Evolutionary conservation across 768 basidiomycete genomes (phyloP).

Genomic region (Leccinum arenicola): DNA sequence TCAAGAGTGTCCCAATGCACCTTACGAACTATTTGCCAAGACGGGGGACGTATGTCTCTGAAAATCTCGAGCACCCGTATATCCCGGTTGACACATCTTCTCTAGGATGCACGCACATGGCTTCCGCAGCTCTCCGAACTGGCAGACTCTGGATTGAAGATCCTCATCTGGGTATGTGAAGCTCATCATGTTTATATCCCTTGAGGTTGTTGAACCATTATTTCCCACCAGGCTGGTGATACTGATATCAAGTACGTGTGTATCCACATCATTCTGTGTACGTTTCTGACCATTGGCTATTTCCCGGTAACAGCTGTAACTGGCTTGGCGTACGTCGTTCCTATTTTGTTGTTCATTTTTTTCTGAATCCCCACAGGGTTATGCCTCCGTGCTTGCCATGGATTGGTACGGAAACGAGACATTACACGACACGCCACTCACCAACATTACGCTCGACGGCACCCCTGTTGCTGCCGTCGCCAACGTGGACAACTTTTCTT

Average conservation of each 20-base stretch:
- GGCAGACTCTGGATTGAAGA: constrained; percentile 36
- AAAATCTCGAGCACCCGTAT: not conserved
- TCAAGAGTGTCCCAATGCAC: constrained; percentile 45
- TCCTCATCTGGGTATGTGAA: constrained; percentile 39
- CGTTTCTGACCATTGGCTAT: constrained; percentile 3
- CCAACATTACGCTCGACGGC: constrained; percentile 56
- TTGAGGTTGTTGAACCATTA: not conserved
- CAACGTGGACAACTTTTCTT: constrained; percentile 65
- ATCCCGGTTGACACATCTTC: not conserved
- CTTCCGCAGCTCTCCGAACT: constrained; percentile 36
- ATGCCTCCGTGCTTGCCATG: constrained; percentile 41
- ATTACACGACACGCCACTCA: constrained; percentile 39
- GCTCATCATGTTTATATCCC: not conserved
- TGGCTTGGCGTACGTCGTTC: constrained; percentile 34
- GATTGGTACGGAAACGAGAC: constrained; percentile 44
- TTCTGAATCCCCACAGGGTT: constrained; percentile 21
- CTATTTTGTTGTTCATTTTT: not conserved
- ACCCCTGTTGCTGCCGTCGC: constrained; percentile 54
- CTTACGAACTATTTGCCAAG: constrained; percentile 39
- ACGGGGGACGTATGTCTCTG: constrained; percentile 57
- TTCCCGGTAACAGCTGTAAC: constrained; percentile 11
- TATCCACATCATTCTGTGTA: not conserved
- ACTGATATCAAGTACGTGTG: constrained; percentile 25
- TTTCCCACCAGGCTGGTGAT: constrained; percentile 25
- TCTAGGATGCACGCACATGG: constrained; percentile 35